phyloP scores from a whole-genome alignment of 768 basidiomycete genomes.

The Collybia sp. region DNA sequence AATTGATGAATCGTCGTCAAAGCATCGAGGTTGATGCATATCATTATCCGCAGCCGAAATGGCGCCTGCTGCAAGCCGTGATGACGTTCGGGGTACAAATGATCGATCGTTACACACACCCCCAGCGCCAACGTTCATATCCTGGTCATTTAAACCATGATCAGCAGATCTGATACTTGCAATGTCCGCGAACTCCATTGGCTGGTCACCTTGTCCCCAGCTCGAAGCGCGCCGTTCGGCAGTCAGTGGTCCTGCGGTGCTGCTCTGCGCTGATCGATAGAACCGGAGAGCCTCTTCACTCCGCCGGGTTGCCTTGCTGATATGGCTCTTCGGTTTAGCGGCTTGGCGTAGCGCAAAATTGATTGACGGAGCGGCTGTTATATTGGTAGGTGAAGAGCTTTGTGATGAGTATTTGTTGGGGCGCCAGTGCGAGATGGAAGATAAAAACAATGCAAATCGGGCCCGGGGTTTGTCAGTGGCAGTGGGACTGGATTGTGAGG shows the following conservation, averaged over 20 bases:
- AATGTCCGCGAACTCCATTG: slow-evolving; percentile 26
- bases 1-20: slow-evolving; percentile 48
- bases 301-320: slow-evolving; percentile 15
- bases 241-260: slow-evolving; percentile 20
- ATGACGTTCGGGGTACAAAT: slow-evolving; percentile 12
- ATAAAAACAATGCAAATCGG: slow-evolving; percentile 25
- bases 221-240: slow-evolving; percentile 59
- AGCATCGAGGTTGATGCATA: slow-evolving; percentile 20
- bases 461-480: slow-evolving; percentile 12
- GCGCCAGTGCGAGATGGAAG: slow-evolving; percentile 26
- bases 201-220: slow-evolving; percentile 51
- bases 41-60: slow-evolving; percentile 1
- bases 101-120: slow-evolving; percentile 8
- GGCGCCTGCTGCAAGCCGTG: slow-evolving; percentile 7
- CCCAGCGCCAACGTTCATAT: slow-evolving; percentile 17
- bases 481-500: slow-evolving; percentile 13
- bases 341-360: not conserved
- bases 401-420: slow-evolving; percentile 17
- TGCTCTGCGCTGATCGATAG: slow-evolving; percentile 17
- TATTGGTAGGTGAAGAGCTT: slow-evolving; percentile 6
- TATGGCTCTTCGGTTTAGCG: too few species aligned
- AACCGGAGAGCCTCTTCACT: slow-evolving; percentile 44
- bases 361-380: not conserved
- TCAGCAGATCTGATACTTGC: slow-evolving; percentile 30
- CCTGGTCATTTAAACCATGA: slow-evolving; percentile 40